phyloP scores from a whole-genome alignment of 257 asterid species.

The Solanum tarapatanum region DNA sequence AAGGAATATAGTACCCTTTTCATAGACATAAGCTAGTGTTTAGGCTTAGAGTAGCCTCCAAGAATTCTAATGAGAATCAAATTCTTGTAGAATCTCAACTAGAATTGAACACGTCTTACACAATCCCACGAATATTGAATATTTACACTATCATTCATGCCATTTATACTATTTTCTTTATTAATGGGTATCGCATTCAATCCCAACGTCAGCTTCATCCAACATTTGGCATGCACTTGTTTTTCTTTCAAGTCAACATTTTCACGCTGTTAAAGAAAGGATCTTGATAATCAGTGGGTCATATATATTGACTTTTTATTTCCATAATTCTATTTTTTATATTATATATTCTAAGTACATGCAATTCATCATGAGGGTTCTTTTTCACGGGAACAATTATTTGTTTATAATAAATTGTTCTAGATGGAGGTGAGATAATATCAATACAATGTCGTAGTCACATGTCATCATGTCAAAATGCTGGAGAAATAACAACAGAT shows the following conservation, averaged over 20 bases:
- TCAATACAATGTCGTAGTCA: not conserved
- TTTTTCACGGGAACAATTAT: not conserved
- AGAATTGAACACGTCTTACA: too few species aligned
- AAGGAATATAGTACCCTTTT: too few species aligned
- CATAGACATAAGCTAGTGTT: too few species aligned
- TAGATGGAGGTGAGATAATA: not conserved
- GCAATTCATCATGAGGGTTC: not conserved
- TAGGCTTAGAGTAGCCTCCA: too few species aligned
- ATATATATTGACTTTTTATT: not conserved
- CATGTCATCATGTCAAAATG: not conserved
- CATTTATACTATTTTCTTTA: not conserved
- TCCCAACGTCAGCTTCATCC: not conserved
- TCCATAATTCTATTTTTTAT: not conserved
- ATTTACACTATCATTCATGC: not conserved
- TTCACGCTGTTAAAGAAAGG: not conserved
- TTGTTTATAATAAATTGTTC: not conserved
- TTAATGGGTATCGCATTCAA: not conserved
- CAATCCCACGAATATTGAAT: too few species aligned
- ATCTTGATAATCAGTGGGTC: not conserved
- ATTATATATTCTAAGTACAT: not conserved
- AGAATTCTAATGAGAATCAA: too few species aligned
- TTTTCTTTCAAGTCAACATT: not conserved
- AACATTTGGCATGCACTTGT: not conserved
- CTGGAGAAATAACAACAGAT: not conserved
- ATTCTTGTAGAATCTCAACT: accelerated